Base-by-base conservation (phyloP, 2,329 filamentous ascomycete genomes). In the Colletotrichum australisinense region DNA sequence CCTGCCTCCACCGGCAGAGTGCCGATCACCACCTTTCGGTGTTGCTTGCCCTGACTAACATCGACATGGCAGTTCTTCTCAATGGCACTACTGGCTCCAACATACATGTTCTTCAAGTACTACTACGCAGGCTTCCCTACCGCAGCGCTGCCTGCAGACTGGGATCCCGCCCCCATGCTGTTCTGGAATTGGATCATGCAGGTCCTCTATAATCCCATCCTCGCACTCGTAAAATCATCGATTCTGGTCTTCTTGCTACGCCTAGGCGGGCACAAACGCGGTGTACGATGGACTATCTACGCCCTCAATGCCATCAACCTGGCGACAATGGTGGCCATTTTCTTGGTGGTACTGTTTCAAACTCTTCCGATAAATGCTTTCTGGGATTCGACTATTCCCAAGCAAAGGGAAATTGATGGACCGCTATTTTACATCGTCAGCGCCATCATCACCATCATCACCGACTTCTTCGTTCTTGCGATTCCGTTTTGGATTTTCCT, bases 141-240 rank as follows among this genome's bases (percentile, higher is more conserved):
- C 2, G 53, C 68, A 5, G 59, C 63, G 1, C 19, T 67, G 4
- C 68, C 68, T 16, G 24, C n/a, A 16, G 68, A 60, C 63, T 67
- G 63, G 62, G 63, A 66, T n/a, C 62, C 63, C 24, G 35, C 63
- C 8, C 62, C 68, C 14, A 67, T 67, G 62, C 56, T 71, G 8
- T 71, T 66, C 42, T 69, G 67, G 59, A 65, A 71, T 16, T 71
- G 55, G 55, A 67, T 71, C 8, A 42, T 66, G 55, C 81, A 85
- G 63, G 76, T 85, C 5, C 76, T 85, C 5, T 87, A 87, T 77
- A 87, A 86, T 67, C 86, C 86, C 0, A 84, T 87, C 56, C 77
- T 87, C 4, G 84, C 84, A 3, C 75, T 82, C 46, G 80, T 83
- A 75, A 83, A 83, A 75, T 78, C 79, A 1, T 82, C 81, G 0